Percentiles rank a stretch among this genome's conserved stretches.
Conservation (phyloP, 257 asterid species). For the Solanum chiquidenum region DNA sequence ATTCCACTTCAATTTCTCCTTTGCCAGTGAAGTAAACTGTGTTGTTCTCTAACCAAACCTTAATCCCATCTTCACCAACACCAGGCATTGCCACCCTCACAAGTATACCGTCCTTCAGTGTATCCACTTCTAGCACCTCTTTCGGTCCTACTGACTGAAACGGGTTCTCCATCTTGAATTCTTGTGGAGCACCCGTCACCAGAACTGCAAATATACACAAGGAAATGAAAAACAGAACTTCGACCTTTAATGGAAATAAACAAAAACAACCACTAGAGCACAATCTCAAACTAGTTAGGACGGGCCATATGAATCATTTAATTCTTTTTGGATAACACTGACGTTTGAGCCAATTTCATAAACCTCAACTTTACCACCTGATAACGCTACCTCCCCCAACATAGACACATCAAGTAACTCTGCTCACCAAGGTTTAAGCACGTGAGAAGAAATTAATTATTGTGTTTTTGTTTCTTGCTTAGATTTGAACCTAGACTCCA, state of each 20-base stretch:
- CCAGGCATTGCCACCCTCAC: slow-evolving; percentile 18
- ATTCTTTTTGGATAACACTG: background rate
- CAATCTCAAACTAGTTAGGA: background rate
- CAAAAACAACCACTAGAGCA: background rate
- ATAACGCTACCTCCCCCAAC: background rate
- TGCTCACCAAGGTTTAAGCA: background rate
- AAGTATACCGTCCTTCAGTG: slow-evolving; percentile 3
- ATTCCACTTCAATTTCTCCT: slow-evolving; percentile 9
- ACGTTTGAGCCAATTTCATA: background rate
- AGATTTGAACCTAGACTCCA: background rate
- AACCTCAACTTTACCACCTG: background rate
- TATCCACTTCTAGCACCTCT: slow-evolving; percentile 12
- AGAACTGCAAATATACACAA: background rate
- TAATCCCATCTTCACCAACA: slow-evolving; percentile 10
- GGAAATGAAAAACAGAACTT: background rate
- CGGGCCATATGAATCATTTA: background rate
- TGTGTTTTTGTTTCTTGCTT: background rate
- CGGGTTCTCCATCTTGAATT: slow-evolving; percentile 24
- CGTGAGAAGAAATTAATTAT: background rate
- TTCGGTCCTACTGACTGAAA: slow-evolving; percentile 17
- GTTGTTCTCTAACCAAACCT: slow-evolving; percentile 16
- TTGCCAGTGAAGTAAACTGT: slow-evolving; percentile 10
- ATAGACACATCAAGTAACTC: background rate
- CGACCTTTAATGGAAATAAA: background rate
- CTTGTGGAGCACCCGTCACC: background rate